Base-by-base conservation (phyloP, 805 yeast genomes). In the Komagataella pastoris region DNA sequence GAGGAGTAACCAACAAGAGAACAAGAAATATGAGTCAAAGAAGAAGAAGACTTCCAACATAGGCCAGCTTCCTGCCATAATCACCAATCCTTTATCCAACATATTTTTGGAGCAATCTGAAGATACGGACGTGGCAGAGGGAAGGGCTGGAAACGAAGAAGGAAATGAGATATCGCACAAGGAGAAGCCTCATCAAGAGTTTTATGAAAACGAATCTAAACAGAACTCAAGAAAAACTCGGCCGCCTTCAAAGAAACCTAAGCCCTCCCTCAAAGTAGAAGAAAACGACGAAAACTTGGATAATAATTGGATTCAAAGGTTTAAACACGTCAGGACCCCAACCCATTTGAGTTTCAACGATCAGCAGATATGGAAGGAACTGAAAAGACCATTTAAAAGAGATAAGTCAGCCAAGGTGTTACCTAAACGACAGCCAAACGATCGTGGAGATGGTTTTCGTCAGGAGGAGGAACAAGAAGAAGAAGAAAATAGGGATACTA, bases 401-500 rank as follows among this genome's bases (percentile, higher is more conserved):
- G 23, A 21, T 47, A 17, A 47, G 14, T n/a, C n/a, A 7, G 24
- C 23, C 14, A 21, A n/a, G 23, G 24, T 24, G 7, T n/a, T n/a
- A 47, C 23, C 10, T 12, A 19, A 47, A 18, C 21, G 48, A 17
- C 21, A 47, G 21, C 17, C 7, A 14, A 24, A 21, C 12, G 48
- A 47, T 47, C 48, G 23, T 18, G 21, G 7, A 17, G 23, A 21
- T 30, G 23, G 17, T 8, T 17, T 14, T 7, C 21, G 21, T 10
- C 21, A 14, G 47, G 18, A 19, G 47, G 47, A 19, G 24, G 49
- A 47, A 7, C 12, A 52, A 6, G 50, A 52, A 14, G 47, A 24
- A 17, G 51, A 49, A 18, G 48, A 50, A 17, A 62, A 61, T 24
- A 50, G 49, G 14, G 64, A 60, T 48, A 59, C 64, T 21, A 53